A percentile compares a stretch with the other conserved stretches of the same genome.
phyloP scores from a whole-genome alignment of 2,329 filamentous ascomycete species.

The Sordariomycetes sp. region DNA sequence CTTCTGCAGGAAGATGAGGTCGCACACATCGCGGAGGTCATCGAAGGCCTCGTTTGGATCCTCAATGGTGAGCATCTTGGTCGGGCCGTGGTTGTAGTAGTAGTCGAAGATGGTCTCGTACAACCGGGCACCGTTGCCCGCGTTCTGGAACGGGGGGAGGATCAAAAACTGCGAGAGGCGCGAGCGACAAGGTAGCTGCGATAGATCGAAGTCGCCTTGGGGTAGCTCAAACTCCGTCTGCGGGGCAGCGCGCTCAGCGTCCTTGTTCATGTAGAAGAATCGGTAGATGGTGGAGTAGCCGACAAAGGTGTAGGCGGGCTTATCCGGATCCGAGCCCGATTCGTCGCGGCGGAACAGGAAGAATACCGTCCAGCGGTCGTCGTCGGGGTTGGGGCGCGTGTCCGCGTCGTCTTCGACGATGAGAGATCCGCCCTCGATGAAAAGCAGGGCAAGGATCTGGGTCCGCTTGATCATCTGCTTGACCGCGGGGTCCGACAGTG shows the following conservation, averaged over 20 bases:
- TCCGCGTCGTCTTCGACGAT: constrained; percentile 42
- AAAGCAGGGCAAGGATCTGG: constrained; percentile 74
- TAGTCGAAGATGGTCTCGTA: constrained; percentile 70
- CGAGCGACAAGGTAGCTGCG: constrained; percentile 62
- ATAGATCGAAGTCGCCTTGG: constrained; percentile 33
- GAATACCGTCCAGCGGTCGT: constrained; percentile 82
- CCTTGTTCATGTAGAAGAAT: constrained; percentile 52
- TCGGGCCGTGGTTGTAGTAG: constrained; percentile 55
- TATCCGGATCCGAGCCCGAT: constrained; percentile 23
- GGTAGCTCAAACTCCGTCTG: constrained; percentile 31
- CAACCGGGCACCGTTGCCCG: constrained; percentile 68
- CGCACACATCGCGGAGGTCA: constrained; percentile 64
- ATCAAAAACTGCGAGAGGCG: constrained; percentile 92
- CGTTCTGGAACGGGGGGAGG: constrained; percentile 74
- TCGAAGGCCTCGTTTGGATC: constrained; percentile 86
- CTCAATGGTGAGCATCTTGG: constrained; percentile 82
- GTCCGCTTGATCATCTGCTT: constrained; percentile 66
- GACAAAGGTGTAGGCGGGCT: constrained; percentile 64
- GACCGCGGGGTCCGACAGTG: constrained; percentile 57
- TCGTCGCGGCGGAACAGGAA: constrained; percentile 64
- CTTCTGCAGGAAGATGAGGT: constrained; percentile 53
- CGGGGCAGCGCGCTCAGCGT: constrained; percentile 2
- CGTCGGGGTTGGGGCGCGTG: constrained; percentile 46
- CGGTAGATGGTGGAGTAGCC: constrained; percentile 89
- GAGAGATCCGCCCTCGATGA: constrained; percentile 84